Evolutionary conservation across 148 eudicot species (phyloP).

Genomic region (Oxyria digyna): DNA sequence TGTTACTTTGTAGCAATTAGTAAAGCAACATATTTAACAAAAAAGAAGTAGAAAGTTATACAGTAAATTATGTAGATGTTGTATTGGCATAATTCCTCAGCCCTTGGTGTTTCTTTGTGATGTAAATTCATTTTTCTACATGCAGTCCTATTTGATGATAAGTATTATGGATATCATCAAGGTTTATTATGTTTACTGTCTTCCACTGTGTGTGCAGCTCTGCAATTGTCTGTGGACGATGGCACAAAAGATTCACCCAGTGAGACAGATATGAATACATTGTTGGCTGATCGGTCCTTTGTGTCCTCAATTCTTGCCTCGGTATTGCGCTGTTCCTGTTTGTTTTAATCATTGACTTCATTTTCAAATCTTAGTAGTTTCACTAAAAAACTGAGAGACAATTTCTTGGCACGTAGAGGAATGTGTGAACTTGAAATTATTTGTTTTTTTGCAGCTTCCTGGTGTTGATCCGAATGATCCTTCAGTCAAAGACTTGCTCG

Average conservation of each 20-base stretch:
- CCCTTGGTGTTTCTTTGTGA: background rate
- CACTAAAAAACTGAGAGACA: background rate
- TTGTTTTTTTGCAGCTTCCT: conserved; percentile 49
- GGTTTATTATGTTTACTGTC: background rate
- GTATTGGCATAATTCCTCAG: background rate
- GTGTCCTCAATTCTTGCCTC: conserved; percentile 75
- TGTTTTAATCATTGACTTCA: background rate
- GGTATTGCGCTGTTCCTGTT: conserved; percentile 24
- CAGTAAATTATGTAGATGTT: background rate
- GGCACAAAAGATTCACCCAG: conserved; percentile 41
- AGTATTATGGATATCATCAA: background rate
- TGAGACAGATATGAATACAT: conserved; percentile 57
- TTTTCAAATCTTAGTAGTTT: background rate
- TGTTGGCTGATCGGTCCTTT: conserved; percentile 78
- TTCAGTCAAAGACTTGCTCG: conserved; percentile 68
- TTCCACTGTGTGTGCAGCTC: conserved; percentile 45
- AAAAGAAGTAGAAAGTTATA: background rate
- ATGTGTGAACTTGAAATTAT: background rate
- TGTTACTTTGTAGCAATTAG: background rate
- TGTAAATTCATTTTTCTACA: background rate
- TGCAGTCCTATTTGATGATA: background rate
- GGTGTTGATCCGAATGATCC: conserved; percentile 99
- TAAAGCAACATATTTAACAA: background rate
- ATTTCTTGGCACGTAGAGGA: background rate
- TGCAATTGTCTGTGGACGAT: conserved; percentile 77